phyloP scores from a whole-genome alignment of 2,329 filamentous ascomycete species.

The Leptoxyphium fumago region DNA sequence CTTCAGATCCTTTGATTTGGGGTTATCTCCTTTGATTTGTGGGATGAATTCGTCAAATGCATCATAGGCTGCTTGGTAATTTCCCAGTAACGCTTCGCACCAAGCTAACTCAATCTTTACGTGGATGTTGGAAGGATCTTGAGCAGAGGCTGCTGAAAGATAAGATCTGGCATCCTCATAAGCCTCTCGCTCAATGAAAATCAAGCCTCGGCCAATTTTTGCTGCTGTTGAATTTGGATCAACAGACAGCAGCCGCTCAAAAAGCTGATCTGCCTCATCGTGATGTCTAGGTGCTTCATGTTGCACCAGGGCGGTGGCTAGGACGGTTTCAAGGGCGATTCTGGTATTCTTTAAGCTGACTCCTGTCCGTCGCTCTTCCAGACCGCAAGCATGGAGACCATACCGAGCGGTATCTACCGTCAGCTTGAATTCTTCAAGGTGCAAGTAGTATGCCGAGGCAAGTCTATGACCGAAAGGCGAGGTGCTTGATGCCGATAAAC shows the following conservation, averaged over 20 bases:
- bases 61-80: slow-evolving; percentile 51
- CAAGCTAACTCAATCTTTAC: slow-evolving; percentile 81
- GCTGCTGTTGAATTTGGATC: slow-evolving; percentile 66
- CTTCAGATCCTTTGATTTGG: slow-evolving; percentile 53
- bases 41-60: slow-evolving; percentile 58
- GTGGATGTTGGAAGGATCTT: slow-evolving; percentile 59
- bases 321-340: slow-evolving; percentile 60
- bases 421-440: slow-evolving; percentile 71
- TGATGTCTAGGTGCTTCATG: slow-evolving; percentile 86
- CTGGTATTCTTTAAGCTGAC: slow-evolving; percentile 52
- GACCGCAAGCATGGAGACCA: slow-evolving; percentile 46
- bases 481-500: slow-evolving; percentile 33
- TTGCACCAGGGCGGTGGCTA: slow-evolving; percentile 79
- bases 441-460: slow-evolving; percentile 68
- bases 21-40: slow-evolving; percentile 46
- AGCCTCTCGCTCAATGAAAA: slow-evolving; percentile 86
- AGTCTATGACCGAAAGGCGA: slow-evolving; percentile 75
- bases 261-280: slow-evolving; percentile 70
- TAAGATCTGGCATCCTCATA: slow-evolving; percentile 71
- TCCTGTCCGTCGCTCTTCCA: slow-evolving; percentile 52
- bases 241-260: slow-evolving; percentile 63
- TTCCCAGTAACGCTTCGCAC: slow-evolving; percentile 73
- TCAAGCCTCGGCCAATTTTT: slow-evolving; percentile 77
- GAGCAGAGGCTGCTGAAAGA: slow-evolving; percentile 56
- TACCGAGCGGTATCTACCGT: slow-evolving; percentile 67